Conservation (phyloP, 768 basidiomycete genomes). For the Cytidiella melzeri region DNA sequence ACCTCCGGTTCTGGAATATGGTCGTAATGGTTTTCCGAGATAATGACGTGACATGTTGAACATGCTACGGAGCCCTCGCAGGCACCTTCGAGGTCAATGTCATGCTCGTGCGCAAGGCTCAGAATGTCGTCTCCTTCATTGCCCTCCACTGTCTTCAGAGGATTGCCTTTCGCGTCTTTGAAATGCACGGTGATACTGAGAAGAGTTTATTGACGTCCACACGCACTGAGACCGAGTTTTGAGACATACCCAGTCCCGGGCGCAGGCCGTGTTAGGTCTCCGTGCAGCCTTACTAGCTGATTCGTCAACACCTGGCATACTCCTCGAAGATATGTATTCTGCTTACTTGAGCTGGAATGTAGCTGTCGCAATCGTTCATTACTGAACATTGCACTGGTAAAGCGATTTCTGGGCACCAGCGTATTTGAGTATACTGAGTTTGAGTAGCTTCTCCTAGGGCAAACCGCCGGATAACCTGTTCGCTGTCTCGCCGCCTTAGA, state of each 20-base stretch:
- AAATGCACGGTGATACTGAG: constrained; percentile 84
- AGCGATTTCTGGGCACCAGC: too few species aligned
- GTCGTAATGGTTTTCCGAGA: constrained; percentile 78
- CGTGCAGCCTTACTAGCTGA: constrained; percentile 34
- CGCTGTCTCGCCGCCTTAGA: background rate
- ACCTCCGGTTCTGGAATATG: constrained; percentile 75
- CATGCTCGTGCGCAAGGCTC: constrained; percentile 88
- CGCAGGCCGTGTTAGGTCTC: constrained; percentile 50
- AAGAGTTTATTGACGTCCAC: constrained; percentile 3
- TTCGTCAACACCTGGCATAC: background rate
- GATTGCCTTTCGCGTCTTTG: constrained; percentile 77
- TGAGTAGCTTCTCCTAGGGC: background rate
- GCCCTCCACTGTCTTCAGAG: constrained; percentile 84
- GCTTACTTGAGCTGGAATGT: constrained; percentile 7
- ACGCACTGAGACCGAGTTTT: background rate
- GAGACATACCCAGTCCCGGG: constrained; percentile 61
- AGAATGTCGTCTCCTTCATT: constrained; percentile 94
- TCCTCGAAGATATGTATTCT: background rate
- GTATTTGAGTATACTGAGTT: background rate
- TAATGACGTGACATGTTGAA: constrained; percentile 94
- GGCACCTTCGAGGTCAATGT: constrained; percentile 94
- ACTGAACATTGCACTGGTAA: too few species aligned
- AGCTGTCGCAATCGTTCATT: background rate
- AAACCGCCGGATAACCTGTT: background rate
- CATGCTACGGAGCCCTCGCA: constrained; percentile 97